These are phyloP conservation scores for Candida saitoana DNA, from an alignment of 805 yeast genomes.

Conservation along the genomic window DNA sequence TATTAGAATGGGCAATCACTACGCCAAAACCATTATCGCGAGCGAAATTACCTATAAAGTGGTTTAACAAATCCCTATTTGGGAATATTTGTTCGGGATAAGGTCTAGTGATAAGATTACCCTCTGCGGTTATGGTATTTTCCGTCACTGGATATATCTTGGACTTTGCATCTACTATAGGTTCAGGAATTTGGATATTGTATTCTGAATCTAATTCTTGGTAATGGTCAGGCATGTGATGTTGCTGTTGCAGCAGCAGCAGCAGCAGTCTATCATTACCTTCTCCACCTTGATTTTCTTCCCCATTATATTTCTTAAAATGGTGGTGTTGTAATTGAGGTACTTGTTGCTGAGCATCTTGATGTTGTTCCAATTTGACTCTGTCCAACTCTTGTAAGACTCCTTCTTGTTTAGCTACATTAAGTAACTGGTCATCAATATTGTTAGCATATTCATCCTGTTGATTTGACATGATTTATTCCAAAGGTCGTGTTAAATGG, in stretches of 20 bases:
- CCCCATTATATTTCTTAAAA: neutral
- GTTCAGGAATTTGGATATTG: constrained; percentile 45
- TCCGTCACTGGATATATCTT: constrained; percentile 42
- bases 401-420: constrained; percentile 35
- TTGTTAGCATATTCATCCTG: constrained; percentile 26
- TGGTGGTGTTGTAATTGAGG: constrained; percentile 3
- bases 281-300: neutral
- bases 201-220: constrained; percentile 32
- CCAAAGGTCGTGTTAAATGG: constrained; percentile 19
- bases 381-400: constrained; percentile 13
- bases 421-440: constrained; percentile 41
- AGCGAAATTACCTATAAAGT: constrained; percentile 53
- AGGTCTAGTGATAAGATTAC: constrained; percentile 50
- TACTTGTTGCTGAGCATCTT: constrained; percentile 19
- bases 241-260: constrained; percentile 6
- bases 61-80: constrained; percentile 47
- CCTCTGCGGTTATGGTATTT: constrained; percentile 45
- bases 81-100: constrained; percentile 52
- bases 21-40: constrained; percentile 56
- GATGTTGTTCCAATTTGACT: constrained; percentile 27
- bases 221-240: constrained; percentile 10
- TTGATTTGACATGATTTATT: constrained; percentile 4
- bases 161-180: constrained; percentile 35
- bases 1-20: constrained; percentile 56
- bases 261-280: constrained; percentile 8